Conservation (phyloP, 2,329 filamentous ascomycete species). For the Penicillium capsulatum region DNA sequence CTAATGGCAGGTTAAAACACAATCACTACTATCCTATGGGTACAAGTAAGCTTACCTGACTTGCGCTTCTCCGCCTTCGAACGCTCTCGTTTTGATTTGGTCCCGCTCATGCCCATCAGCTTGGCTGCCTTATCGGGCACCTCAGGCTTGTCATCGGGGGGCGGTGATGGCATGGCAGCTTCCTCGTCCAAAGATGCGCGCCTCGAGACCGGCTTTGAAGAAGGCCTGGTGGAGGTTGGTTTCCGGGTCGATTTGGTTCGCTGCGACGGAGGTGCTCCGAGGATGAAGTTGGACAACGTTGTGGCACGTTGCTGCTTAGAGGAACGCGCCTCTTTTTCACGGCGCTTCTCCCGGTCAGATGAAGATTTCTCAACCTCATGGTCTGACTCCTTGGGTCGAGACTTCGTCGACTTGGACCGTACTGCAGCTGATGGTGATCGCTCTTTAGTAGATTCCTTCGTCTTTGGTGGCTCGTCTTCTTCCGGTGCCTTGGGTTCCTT, state of each 20-base stretch:
- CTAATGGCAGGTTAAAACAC: conserved; percentile 12
- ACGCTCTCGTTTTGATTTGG: conserved; percentile 44
- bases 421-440: conserved; percentile 43
- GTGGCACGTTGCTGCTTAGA: conserved; percentile 55
- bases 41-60: conserved; percentile 26
- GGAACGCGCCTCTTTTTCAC: conserved; percentile 45
- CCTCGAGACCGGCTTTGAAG: conserved; percentile 55
- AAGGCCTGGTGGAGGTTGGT: conserved; percentile 46
- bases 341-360: conserved; percentile 64
- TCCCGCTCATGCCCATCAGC: conserved; percentile 59
- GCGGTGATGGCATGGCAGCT: conserved; percentile 53
- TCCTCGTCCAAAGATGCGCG: conserved; percentile 65
- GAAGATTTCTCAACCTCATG: conserved; percentile 62
- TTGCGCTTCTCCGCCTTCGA: conserved; percentile 52
- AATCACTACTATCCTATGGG: not conserved
- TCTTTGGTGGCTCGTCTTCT: not conserved
- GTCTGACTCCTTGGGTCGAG: conserved; percentile 59
- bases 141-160: conserved; percentile 62
- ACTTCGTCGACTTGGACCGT: conserved; percentile 56
- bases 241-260: conserved; percentile 66
- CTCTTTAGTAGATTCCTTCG: conserved; percentile 32
- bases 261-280: conserved; percentile 57
- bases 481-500: conserved; percentile 14
- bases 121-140: conserved; percentile 74
- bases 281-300: conserved; percentile 60